Evolutionary conservation across 1,284 basidiomycete genomes (phyloP).

Genomic region (Malassezia pachydermatis): DNA sequence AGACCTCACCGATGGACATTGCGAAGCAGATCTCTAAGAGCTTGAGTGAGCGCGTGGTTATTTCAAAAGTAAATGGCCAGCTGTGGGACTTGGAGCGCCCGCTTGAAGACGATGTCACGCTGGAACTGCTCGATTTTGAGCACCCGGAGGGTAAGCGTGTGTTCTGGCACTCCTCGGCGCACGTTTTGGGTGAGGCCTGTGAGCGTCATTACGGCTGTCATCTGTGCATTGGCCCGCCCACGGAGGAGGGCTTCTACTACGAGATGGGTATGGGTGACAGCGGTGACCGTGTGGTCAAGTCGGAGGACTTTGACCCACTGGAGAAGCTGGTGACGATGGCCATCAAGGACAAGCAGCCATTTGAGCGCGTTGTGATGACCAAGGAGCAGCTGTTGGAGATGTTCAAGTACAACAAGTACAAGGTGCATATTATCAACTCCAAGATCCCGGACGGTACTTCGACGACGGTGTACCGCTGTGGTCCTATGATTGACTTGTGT

Average conservation of each 20-base stretch:
- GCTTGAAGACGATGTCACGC: conserved; percentile 67
- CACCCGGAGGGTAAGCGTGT: conserved; percentile 74
- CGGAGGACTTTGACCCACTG: conserved; percentile 73
- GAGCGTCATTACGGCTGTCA: conserved; percentile 96
- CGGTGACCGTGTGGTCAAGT: conserved; percentile 33
- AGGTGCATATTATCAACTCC: conserved; percentile 84
- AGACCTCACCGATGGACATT: conserved; percentile 88
- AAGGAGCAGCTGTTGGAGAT: conserved; percentile 92
- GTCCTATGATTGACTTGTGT: conserved; percentile 96
- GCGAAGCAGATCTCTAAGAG: conserved; percentile 79
- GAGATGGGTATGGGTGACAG: conserved; percentile 63
- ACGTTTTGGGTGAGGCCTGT: conserved; percentile 94
- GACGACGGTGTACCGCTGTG: conserved; percentile 96
- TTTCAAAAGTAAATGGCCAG: conserved; percentile 81
- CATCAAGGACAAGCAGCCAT: conserved; percentile 93
- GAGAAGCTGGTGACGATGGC: conserved; percentile 80
- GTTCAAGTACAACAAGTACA: conserved; percentile 99
- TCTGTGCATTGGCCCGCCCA: conserved; percentile 91
- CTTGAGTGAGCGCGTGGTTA: conserved; percentile 78
- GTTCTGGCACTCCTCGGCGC: conserved; percentile 99
- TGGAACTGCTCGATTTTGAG: conserved; percentile 88
- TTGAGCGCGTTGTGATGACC: conserved; percentile 82
- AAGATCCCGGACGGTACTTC: conserved; percentile 94
- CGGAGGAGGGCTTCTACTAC: conserved; percentile 98
- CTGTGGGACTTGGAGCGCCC: conserved; percentile 95